phyloP scores from a whole-genome alignment of 495 filamentous ascomycete genomes.

The Entonaema liquescens region DNA sequence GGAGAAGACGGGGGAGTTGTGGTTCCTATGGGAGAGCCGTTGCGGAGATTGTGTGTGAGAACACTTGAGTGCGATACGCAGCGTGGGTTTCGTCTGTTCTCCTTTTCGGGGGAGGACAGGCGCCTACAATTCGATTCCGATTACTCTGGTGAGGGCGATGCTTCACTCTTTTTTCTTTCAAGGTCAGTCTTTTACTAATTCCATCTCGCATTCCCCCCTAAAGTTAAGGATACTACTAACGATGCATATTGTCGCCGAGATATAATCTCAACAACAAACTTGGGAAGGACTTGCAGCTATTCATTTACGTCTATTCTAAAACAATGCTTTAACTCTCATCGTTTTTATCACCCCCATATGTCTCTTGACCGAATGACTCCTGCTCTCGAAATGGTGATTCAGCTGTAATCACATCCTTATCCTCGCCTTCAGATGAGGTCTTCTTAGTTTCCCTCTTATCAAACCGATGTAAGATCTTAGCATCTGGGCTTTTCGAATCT shows the following conservation, averaged over 20 bases:
- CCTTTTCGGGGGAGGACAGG: conserved; percentile 59
- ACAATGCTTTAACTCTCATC: neutral
- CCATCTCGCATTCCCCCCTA: neutral
- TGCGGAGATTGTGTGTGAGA: conserved; percentile 91
- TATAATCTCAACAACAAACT: neutral
- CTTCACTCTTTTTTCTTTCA: conserved; percentile 57
- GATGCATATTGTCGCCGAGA: conserved; percentile 4
- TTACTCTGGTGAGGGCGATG: conserved; percentile 54
- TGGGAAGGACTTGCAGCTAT: neutral
- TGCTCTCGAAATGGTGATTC: neutral
- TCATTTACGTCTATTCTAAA: neutral
- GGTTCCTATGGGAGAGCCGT: conserved; percentile 85
- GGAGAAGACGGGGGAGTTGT: conserved; percentile 48
- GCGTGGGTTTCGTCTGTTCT: conserved; percentile 67
- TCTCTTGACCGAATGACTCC: conserved; percentile 1
- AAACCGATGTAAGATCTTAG: conserved; percentile 28
- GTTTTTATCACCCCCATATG: neutral
- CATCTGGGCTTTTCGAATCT: conserved; percentile 24
- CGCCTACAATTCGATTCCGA: conserved; percentile 92
- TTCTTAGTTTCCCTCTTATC: conserved; percentile 25
- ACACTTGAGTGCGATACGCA: conserved; percentile 99
- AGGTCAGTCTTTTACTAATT: conserved; percentile 64
- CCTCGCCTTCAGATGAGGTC: neutral
- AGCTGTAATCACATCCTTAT: neutral
- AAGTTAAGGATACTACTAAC: conserved; percentile 55